A percentile compares a stretch with the other conserved stretches of the same genome.
Evolutionary conservation across 2,329 filamentous ascomycete genomes (phyloP).

Genomic region (Cladosporium austrohemisphaericum): DNA sequence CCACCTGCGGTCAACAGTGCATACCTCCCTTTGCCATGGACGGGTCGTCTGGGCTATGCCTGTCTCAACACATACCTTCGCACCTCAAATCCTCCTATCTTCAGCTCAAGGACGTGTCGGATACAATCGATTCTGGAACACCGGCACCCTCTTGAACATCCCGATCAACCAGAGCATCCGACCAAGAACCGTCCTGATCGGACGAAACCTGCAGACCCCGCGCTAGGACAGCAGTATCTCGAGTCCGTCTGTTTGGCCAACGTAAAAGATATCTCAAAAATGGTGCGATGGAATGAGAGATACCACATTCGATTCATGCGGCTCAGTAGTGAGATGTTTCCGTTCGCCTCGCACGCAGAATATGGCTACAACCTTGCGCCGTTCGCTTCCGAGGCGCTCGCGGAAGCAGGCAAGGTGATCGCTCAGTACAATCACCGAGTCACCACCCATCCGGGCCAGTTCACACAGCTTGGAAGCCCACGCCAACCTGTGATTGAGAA

Average conservation of each 20-base stretch:
- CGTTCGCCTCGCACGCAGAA: conserved; percentile 83
- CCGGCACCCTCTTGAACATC: conserved; percentile 73
- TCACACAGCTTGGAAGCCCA: conserved; percentile 86
- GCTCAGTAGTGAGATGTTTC: conserved; percentile 93
- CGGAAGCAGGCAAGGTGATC: conserved; percentile 71
- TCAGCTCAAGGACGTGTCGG: conserved; percentile 85
- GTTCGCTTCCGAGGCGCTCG: conserved; percentile 75
- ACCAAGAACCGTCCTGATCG: conserved; percentile 85
- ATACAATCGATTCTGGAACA: conserved; percentile 89
- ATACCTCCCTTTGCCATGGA: conserved; percentile 84
- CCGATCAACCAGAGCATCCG: conserved; percentile 70
- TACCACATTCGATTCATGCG: conserved; percentile 92
- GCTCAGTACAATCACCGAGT: conserved; percentile 77
- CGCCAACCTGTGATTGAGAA: conserved; percentile 71
- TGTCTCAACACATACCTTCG: conserved; percentile 92
- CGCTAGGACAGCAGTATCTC: conserved; percentile 67
- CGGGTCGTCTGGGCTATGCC: conserved; percentile 83
- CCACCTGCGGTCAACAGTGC: conserved; percentile 78
- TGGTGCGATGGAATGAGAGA: conserved; percentile 86
- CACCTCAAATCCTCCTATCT: conserved; percentile 75
- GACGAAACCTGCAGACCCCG: conserved; percentile 61
- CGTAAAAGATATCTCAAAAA: conserved; percentile 75
- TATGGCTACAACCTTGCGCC: conserved; percentile 81
- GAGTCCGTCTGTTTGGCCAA: conserved; percentile 77
- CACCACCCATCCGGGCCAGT: conserved; percentile 88